These are phyloP conservation scores for Pachyrhizus erosus DNA, from an alignment of 306 rosid genomes.

Conservation along the genomic window DNA sequence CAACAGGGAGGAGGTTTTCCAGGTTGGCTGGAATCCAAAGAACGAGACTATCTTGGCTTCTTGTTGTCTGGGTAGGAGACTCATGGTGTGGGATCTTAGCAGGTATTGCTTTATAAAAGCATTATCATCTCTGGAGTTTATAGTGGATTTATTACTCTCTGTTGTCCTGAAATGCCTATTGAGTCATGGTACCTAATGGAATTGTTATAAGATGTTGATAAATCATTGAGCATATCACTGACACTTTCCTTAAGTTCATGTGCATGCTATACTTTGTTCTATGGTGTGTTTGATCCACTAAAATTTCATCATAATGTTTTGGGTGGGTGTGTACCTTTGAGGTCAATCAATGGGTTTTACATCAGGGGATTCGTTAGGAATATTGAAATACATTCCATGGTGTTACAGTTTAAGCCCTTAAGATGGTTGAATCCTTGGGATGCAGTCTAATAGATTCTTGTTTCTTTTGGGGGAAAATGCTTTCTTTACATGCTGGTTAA, in stretches of 20 bases:
- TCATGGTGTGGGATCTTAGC: conserved; percentile 99
- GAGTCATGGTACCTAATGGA: conserved; percentile 8
- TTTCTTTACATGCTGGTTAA: background rate
- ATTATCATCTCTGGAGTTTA: conserved; percentile 9
- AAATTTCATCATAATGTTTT: no score
- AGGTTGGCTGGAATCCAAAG: conserved; percentile 98
- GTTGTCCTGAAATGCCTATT: conserved; percentile 11
- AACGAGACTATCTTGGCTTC: conserved; percentile 96
- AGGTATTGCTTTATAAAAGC: conserved; percentile 62
- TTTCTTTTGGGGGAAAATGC: background rate
- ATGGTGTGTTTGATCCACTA: background rate
- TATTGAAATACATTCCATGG: background rate
- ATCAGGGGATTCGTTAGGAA: background rate
- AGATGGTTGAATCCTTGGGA: conserved; percentile 3
- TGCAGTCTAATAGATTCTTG: conserved; percentile 1
- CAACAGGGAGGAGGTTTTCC: conserved; percentile 96
- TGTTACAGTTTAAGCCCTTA: background rate
- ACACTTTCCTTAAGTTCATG: background rate
- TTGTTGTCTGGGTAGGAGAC: conserved; percentile 97
- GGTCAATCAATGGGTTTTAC: background rate
- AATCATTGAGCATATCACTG: background rate
- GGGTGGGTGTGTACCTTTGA: background rate
- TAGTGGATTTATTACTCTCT: background rate
- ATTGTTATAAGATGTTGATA: conserved; percentile 9
- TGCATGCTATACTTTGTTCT: background rate